Evolutionary conservation across 306 rosid genomes (phyloP).

Genomic region (Argentina anserina): DNA sequence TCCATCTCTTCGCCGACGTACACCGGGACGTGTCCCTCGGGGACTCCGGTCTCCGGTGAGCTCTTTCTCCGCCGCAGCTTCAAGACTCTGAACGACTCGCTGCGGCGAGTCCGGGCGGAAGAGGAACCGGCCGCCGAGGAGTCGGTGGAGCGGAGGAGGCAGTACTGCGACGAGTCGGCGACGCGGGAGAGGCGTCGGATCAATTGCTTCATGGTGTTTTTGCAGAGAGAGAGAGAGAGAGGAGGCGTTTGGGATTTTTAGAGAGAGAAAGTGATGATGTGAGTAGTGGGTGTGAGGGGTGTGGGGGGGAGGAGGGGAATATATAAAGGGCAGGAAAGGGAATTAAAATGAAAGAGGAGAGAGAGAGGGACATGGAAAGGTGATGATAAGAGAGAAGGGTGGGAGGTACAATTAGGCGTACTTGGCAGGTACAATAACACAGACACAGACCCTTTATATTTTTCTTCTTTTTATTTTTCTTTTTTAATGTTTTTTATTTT

Average conservation of each 20-base stretch:
- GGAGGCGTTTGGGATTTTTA: not conserved
- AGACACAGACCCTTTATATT: constrained; percentile 1
- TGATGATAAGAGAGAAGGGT: constrained; percentile 49
- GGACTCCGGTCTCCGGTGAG: constrained; percentile 29
- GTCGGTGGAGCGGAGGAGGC: constrained; percentile 46
- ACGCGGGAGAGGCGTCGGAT: constrained; percentile 82
- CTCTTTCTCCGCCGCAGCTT: constrained; percentile 19
- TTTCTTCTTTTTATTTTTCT: too few species aligned
- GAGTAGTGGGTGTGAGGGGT: constrained; percentile 23
- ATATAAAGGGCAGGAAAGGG: constrained; percentile 19
- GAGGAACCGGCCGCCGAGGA: constrained; percentile 24
- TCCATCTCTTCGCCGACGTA: constrained; percentile 96
- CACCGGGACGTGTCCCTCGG: constrained; percentile 81
- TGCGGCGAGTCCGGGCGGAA: constrained; percentile 12
- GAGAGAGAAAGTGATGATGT: constrained; percentile 7
- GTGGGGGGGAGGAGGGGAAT: constrained; percentile 14
- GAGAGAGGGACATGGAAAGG: constrained; percentile 55
- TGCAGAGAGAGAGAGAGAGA: not conserved
- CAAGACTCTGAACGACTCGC: constrained; percentile 31
- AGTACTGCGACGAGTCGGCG: constrained; percentile 83
- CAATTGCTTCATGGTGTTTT: constrained; percentile 68
- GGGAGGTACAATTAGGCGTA: constrained; percentile 96
- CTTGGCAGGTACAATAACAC: constrained; percentile 78
- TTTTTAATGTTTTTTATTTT: not conserved
- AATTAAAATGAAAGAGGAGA: not conserved